Evolutionary conservation across 1,139 yeast species (phyloP).

Genomic region (Petasospora rhodanensis): DNA sequence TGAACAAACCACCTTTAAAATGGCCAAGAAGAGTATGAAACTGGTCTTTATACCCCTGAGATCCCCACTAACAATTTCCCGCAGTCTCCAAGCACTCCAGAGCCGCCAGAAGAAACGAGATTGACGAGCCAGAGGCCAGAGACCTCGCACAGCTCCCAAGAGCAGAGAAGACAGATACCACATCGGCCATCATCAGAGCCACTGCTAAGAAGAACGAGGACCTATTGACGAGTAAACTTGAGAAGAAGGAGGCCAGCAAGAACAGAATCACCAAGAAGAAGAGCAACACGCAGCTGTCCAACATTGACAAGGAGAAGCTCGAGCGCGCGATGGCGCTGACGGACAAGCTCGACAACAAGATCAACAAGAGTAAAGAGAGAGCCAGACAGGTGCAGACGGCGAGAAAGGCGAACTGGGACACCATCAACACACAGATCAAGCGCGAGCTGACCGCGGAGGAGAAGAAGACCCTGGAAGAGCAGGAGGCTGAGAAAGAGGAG

Average conservation of each 20-base stretch:
- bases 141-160: constrained; percentile 51
- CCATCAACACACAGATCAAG: constrained; percentile 46
- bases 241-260: constrained; percentile 38
- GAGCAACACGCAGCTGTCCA: constrained; percentile 31
- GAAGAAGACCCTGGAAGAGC: constrained; percentile 22
- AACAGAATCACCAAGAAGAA: constrained; percentile 28
- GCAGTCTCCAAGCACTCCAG: constrained; percentile 63
- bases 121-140: constrained; percentile 43
- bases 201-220: constrained; percentile 62
- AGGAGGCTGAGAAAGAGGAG: constrained; percentile 22
- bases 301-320: constrained; percentile 33
- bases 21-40: constrained; percentile 24
- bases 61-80: neutral
- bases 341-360: constrained; percentile 57
- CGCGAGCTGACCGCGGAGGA: constrained; percentile 7
- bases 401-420: constrained; percentile 72
- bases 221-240: constrained; percentile 47
- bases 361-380: constrained; percentile 58
- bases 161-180: constrained; percentile 51
- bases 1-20: constrained; percentile 1
- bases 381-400: constrained; percentile 57
- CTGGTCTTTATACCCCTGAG: neutral
- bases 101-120: constrained; percentile 69
- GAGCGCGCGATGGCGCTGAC: constrained; percentile 49
- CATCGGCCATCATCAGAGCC: constrained; percentile 62